phyloP scores from a whole-genome alignment of 2,329 filamentous ascomycete species.

The Cyanodermella asteris region DNA sequence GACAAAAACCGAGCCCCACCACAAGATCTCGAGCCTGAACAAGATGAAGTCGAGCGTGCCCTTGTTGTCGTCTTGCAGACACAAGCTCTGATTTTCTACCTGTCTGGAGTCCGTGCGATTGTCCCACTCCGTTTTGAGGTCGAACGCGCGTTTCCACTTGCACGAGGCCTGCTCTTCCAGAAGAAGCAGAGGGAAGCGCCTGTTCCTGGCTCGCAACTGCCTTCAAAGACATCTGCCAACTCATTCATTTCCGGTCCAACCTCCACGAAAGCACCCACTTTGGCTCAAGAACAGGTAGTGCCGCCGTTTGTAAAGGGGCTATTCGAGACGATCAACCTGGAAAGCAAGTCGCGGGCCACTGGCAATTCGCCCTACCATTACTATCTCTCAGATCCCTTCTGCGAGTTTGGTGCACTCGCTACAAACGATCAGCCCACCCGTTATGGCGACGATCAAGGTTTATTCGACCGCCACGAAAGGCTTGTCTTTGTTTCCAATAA shows the following conservation, averaged over 20 bases:
- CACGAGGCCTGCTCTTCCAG: conserved; percentile 68
- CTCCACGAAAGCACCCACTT: too few relatives aligned
- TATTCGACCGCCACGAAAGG: conserved; percentile 4
- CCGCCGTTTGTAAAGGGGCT: too few relatives aligned
- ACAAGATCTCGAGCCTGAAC: too few relatives aligned
- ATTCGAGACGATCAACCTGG: too few relatives aligned
- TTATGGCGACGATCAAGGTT: not conserved
- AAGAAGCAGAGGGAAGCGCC: conserved; percentile 35
- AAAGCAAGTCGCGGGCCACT: too few relatives aligned
- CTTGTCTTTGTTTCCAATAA: conserved; percentile 7
- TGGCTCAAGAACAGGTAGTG: too few relatives aligned
- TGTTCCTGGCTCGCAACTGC: conserved; percentile 14
- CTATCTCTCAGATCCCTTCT: conserved; percentile 63
- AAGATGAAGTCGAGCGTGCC: conserved; percentile 25
- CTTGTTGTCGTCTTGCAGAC: conserved; percentile 81
- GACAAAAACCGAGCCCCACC: too few relatives aligned
- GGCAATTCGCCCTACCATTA: conserved; percentile 40
- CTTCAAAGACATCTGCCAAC: conserved; percentile 46
- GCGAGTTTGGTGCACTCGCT: conserved; percentile 57
- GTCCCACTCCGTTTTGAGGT: conserved; percentile 90
- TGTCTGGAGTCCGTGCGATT: conserved; percentile 70
- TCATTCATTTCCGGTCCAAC: conserved; percentile 66
- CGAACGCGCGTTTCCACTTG: conserved; percentile 62
- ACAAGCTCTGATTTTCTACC: conserved; percentile 82
- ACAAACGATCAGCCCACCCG: not conserved